Evolutionary conservation across 108 stramenopile genomes (phyloP).

Genomic region (Aurantiochytrium sp.): DNA sequence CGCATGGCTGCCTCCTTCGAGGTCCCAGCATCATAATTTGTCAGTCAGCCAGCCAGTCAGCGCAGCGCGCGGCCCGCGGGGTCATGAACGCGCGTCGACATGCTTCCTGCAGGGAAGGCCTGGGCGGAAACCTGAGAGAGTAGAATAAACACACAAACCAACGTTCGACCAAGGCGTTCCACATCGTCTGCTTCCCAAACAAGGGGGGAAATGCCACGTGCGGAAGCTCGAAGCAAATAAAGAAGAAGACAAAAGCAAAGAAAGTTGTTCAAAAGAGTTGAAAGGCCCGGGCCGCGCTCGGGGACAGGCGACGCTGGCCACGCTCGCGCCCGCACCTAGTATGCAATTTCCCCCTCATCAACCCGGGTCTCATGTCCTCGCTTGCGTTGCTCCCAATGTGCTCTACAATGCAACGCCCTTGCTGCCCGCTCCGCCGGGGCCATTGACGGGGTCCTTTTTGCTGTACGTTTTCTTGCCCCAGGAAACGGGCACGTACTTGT

Average conservation of each 20-base stretch:
- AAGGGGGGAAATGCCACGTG: no score
- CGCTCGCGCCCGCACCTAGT: background rate
- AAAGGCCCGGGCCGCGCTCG: background rate
- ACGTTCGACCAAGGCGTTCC: no score
- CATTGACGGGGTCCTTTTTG: constrained; percentile 39
- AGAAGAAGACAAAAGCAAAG: background rate
- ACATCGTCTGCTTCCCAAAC: no score
- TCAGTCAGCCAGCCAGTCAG: background rate
- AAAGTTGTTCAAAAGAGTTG: background rate
- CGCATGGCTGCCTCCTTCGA: background rate
- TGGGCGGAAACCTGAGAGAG: no score
- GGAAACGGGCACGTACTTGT: constrained; percentile 91
- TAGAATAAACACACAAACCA: no score
- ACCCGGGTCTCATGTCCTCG: no score
- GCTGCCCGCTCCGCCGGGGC: constrained; percentile 1
- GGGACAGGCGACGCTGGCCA: background rate
- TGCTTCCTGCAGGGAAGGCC: no score
- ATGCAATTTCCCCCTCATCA: no score
- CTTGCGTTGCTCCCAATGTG: background rate
- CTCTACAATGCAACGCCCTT: background rate
- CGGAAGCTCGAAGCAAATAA: background rate
- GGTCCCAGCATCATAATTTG: background rate
- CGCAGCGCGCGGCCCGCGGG: no score
- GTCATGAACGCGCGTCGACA: no score
- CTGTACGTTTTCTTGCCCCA: constrained; percentile 87